Conservation (phyloP, 2,329 filamentous ascomycete genomes). For the Setomelanomma holmii region DNA sequence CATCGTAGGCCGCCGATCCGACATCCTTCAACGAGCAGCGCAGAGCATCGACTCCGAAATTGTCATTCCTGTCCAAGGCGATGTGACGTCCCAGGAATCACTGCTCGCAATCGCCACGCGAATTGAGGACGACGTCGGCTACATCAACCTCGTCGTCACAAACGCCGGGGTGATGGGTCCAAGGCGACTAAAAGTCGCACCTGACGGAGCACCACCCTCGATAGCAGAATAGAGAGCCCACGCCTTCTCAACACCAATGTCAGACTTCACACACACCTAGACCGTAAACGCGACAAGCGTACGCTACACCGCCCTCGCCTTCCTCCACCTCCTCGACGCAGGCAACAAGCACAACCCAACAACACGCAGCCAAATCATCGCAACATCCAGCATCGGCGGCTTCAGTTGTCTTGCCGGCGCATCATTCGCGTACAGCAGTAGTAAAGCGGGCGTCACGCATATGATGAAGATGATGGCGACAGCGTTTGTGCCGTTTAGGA, state of each 20-base stretch:
- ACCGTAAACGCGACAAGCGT: constrained; percentile 51
- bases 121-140: constrained; percentile 17
- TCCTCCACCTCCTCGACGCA: constrained; percentile 52
- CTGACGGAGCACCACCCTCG: constrained; percentile 12
- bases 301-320: constrained; percentile 52
- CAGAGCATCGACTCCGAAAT: constrained; percentile 13
- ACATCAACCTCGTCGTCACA: constrained; percentile 31
- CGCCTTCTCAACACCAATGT: constrained; percentile 24
- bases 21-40: constrained; percentile 18
- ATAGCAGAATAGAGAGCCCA: constrained; percentile 25
- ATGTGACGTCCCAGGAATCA: constrained; percentile 22
- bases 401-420: constrained; percentile 20
- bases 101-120: constrained; percentile 18
- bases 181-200: constrained; percentile 18
- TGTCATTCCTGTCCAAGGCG: constrained; percentile 26
- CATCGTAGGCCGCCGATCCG: constrained; percentile 26
- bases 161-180: constrained; percentile 35
- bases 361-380: constrained; percentile 27
- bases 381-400: constrained; percentile 25
- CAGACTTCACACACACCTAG: constrained; percentile 44
- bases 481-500: constrained; percentile 48
- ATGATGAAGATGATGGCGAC: constrained; percentile 60
- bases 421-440: constrained; percentile 30
- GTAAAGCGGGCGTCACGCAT: constrained; percentile 58
- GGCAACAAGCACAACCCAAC: constrained; percentile 38